Base-by-base conservation (phyloP, 2,329 filamentous ascomycete genomes). In the Trichothecium sympodiale region DNA sequence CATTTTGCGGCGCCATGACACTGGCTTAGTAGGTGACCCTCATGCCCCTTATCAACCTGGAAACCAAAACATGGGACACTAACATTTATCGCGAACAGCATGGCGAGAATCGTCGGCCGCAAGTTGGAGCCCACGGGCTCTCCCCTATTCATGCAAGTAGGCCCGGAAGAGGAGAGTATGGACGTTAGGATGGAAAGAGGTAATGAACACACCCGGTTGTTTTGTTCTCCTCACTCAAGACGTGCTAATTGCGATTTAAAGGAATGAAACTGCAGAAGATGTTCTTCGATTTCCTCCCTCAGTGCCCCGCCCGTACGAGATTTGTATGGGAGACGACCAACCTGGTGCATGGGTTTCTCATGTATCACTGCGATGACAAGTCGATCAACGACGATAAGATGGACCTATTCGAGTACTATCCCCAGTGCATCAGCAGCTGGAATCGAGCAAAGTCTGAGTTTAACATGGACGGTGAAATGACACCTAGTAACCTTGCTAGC, bases 361-460 rank as follows among this genome's bases (percentile, higher is more conserved):
- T 36, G 28, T 36, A 31, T n/a, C 34, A 36, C 28, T 36, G 18
- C 17, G 28, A 36, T 14, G 34, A 36, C 17, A 17, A 13, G 4
- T 30, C 27, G 8, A n/a, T 36, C 17, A 4, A 15, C 10, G 16
- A 31, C 13, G 16, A 31, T 9, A 36, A 31, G 28, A 14, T 13
- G 13, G 34, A 36, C 14, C 28, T 36, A 13, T 36, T 36, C 17
- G 34, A 36, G 17, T n/a, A 18, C 5, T 36, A 36, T 26, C 34
- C 34, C 4, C 18, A 25, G 17, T 17, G 30, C 13, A 4, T 16
- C 7, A 14, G 26, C 8, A 26, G 27, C 34, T 31, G 14, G 17
- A 29, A 36, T 8, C 7, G 10, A 14, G 23, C 27, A 6, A 25
- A n/a, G 16, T 13, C 34, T 6, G n/a, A 14, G 17, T 10, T 27